Evolutionary conservation across 2,329 filamentous ascomycete species (phyloP), one percentile per base, ranked within the genome.

Genomic region (Knufia petricola): DNA sequence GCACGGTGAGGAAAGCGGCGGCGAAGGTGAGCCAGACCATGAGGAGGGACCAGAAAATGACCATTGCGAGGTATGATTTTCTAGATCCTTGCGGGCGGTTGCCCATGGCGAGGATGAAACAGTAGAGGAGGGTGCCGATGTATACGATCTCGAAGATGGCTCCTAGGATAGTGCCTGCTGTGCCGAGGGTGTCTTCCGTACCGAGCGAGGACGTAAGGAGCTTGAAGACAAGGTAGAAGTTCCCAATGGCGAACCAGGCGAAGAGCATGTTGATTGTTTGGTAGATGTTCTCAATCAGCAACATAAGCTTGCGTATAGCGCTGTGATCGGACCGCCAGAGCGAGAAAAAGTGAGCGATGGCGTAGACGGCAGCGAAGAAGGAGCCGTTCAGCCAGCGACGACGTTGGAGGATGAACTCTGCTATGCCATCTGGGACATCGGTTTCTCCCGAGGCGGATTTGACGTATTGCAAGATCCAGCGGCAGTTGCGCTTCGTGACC

Each of bases 211-310:
- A 84, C 1, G 90, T 96, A 55, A 98, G 73, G 63, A 98, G 96
- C 66, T 89, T 89, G 74, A 98, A 98, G 58, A 98, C 90, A 62
- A 98, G 72, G 77, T 96, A 98, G 77, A 98, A 98, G 71, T 98
- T 98, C 63, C 92, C 80, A 62, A 96, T 92, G 60, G 85, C 87
- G 64, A 98, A 96, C 92, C 92, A 98, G 46, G 92, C 89, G 65
- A 96, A 98, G 62, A 98, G 77, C 87, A 96, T 95, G 74, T 87
- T 94, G 67, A 82, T 76, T 1, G 87, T 92, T 67, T 95, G 89
- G 71, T 95, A 98, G 57, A 84, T 72, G 66, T 95, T 96, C 64
- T 98, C 92, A 57, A 96, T 68, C 60, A 95, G 78, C 67, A 98
- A 86, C 75, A 86, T 87, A 52, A 90, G 71, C 66, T 96, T 95